These are phyloP conservation scores for Leccinum subgranulosum DNA, from an alignment of 768 basidiomycete species.

Conservation along the genomic window DNA sequence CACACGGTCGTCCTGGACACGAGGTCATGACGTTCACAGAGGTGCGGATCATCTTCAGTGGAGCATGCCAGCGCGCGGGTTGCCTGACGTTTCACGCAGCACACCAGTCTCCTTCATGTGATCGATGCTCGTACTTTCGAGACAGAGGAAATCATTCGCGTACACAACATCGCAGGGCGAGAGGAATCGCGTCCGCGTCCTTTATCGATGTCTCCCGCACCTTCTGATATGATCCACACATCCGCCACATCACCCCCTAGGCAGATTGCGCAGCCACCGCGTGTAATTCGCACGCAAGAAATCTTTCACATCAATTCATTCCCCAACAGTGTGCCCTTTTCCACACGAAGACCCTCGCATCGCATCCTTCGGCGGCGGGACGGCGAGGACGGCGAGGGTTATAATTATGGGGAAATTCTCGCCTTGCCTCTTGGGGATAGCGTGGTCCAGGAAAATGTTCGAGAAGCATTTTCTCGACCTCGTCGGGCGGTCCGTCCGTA, in stretches of 20 bases:
- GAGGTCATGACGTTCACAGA: slow-evolving; percentile 91
- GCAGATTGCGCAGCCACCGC: slow-evolving; percentile 23
- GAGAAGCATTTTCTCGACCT: slow-evolving; percentile 48
- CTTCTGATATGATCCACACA: slow-evolving; percentile 8
- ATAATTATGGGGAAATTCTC: slow-evolving; percentile 45
- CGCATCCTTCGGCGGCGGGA: slow-evolving; percentile 18
- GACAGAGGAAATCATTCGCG: slow-evolving; percentile 62
- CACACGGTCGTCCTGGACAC: slow-evolving; percentile 44
- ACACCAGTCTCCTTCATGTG: slow-evolving; percentile 77
- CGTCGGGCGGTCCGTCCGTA: slow-evolving; percentile 45
- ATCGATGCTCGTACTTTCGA: slow-evolving; percentile 88
- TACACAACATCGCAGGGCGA: slow-evolving; percentile 40
- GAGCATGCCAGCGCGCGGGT: not conserved
- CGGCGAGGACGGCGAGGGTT: slow-evolving; percentile 33
- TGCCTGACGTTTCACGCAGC: slow-evolving; percentile 42
- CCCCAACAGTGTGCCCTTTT: slow-evolving; percentile 6
- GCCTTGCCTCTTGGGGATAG: slow-evolving; percentile 56
- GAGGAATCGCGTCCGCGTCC: slow-evolving; percentile 13
- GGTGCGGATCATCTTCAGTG: slow-evolving; percentile 41
- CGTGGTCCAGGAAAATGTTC: slow-evolving; percentile 54
- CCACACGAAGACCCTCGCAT: slow-evolving; percentile 22
- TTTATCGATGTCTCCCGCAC: slow-evolving; percentile 8
- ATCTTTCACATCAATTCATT: slow-evolving; percentile 43
- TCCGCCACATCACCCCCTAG: slow-evolving; percentile 12
- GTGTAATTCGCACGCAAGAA: slow-evolving; percentile 51